Evolutionary conservation across 2,329 filamentous ascomycete genomes (phyloP), one percentile per base, ranked within the genome.

Genomic region (Cladosporium sphaerospermum): DNA sequence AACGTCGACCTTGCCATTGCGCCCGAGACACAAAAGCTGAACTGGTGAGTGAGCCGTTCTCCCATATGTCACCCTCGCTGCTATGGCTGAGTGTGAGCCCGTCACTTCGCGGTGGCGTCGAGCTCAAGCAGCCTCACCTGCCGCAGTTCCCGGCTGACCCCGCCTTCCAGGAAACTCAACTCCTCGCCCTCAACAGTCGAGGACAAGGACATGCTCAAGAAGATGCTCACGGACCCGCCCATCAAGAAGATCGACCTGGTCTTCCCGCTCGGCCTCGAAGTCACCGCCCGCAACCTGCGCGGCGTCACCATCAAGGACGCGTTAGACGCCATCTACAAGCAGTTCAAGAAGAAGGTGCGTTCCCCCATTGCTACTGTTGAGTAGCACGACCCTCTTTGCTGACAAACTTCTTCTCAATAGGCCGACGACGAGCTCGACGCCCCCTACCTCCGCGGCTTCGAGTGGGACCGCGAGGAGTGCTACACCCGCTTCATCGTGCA

Each of bases 281-380:
- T 96, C 61, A 88, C 86, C 32, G 92, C 90, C 67, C 83, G 92
- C 67, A 97, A 96, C 74, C 76, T 91, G 64, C 92, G 91, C 73
- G 92, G 92, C 53, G 90, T 97, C 62, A 97, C 92, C 54, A 92
- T 97, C 79, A 96, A 96, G 78, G 92, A 97, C 73, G 90, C 90
- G 54, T 70, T 96, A 71, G 91, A 96, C 71, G 92, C 89, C 65
- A 96, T 97, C 74, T 79, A 96, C 80, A 96, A 96, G 79, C 82
- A 88, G 63, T 95, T 89, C 79, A 95, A 95, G 82, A 96, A 96
- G 83, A 86, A 91, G 82, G 92, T 91, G 73, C 63, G 83, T 71
- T 42, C 2, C n/a, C 4, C 7, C 5, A 11, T 5, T 8, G 9
- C 34, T n/a, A n/a, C n/a, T n/a, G n/a, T n/a, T n/a, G n/a, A n/a